These are phyloP conservation scores for Conidiobolus coronatus DNA, from an alignment of 371 early-diverging fungal genomes.

Conservation along the genomic window DNA sequence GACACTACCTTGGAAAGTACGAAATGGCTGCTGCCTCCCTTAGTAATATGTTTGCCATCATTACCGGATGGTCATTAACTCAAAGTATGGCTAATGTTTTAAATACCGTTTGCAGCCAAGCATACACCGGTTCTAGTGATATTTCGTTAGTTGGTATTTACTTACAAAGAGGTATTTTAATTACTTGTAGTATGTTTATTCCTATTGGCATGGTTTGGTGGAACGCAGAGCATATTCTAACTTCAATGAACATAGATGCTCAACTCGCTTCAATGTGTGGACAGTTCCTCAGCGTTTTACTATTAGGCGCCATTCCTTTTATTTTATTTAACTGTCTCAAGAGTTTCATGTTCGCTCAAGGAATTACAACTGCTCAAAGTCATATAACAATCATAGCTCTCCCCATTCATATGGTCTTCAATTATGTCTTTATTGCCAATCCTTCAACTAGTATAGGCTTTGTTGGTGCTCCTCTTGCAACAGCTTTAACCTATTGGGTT, in stretches of 20 bases:
- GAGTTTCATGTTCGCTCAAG: slow-evolving; percentile 57
- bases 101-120: slow-evolving; percentile 75
- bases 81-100: slow-evolving; percentile 59
- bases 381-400: slow-evolving; percentile 37
- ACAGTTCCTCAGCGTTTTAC: slow-evolving; percentile 30
- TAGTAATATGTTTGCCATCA: slow-evolving; percentile 29
- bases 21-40: slow-evolving; percentile 6
- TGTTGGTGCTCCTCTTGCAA: slow-evolving; percentile 67
- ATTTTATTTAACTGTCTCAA: slow-evolving; percentile 56
- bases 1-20: too few species aligned
- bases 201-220: slow-evolving; percentile 60
- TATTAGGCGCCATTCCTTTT: slow-evolving; percentile 50
- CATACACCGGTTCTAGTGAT: slow-evolving; percentile 49
- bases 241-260: slow-evolving; percentile 24
- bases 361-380: slow-evolving; percentile 60
- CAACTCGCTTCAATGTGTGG: slow-evolving; percentile 22
- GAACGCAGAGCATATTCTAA: slow-evolving; percentile 26
- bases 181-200: slow-evolving; percentile 30
- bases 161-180: slow-evolving; percentile 53
- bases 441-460: slow-evolving; percentile 43
- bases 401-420: slow-evolving; percentile 48
- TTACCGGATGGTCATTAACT: slow-evolving; percentile 59
- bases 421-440: slow-evolving; percentile 49
- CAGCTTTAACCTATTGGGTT: slow-evolving; percentile 43
- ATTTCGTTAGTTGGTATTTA: slow-evolving; percentile 48